Evolutionary conservation across 495 filamentous ascomycete genomes (phyloP), one percentile per base, ranked within the genome.

Genomic region (Aspergillus sclerotiicarbonarius): DNA sequence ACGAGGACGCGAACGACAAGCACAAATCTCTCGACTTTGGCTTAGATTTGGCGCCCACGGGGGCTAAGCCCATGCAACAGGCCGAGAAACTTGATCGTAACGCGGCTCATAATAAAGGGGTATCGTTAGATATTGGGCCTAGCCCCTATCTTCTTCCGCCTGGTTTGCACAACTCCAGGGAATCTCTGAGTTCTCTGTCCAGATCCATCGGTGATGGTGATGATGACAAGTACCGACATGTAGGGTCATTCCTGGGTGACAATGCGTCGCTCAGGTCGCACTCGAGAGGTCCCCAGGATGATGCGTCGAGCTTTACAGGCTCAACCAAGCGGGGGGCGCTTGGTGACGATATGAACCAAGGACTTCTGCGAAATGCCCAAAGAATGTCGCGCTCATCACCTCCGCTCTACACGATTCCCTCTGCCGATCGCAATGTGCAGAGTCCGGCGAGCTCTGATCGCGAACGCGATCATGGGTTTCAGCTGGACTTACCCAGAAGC

Each of bases 21-120:
- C 90, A 95, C 70, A 95, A 88, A 66, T 96, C 91, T 2, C 82
- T 98, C 67, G 94, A 98, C 70, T 98, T 98, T 69, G 94, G 94
- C 30, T 72, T 96, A 70, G 90, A 77, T 48, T 68, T 83, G 10
- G 79, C 77, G 16, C 59, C 67, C 19, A 62, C 61, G 25, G 60
- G 70, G 58, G 60, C 64, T 9, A 65, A 55, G 43, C 77, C 80
- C 54, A 80, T 77, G 58, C 77, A 68, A 35, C 76, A 80, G 58
- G 75, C 80, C 57, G 82, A 82, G 61, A 79, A 83, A 47, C 51
- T 51, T 6, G 62, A 76, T 10, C 63, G 56, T 59, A 64, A 45
- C 48, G 69, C 70, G 20, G 82, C 80, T 49, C 84, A 84, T 55
- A 68, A 78, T 25, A 81, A 86, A 44, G 91, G 93, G 50, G 74